A percentile compares a stretch with the other conserved stretches of the same genome.
phyloP scores from a whole-genome alignment of 371 early-diverging fungal species.

The Mucor racemosus region DNA sequence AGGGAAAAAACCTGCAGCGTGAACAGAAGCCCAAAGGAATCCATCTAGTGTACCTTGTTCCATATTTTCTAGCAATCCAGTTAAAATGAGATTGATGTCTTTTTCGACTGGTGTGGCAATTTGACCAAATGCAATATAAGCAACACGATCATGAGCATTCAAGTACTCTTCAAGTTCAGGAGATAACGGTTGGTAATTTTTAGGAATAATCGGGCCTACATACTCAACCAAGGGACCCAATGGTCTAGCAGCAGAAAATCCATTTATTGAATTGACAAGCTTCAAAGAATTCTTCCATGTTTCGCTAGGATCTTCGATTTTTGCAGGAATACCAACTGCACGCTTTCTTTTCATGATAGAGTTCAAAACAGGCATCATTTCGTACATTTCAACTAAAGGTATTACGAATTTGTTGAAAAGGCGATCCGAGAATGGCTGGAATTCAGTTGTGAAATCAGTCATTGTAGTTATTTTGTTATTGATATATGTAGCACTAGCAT shows the following conservation, averaged over 20 bases:
- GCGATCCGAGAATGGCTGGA: neutral
- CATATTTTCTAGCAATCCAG: constrained; percentile 23
- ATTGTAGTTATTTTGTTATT: neutral
- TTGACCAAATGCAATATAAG: constrained; percentile 50
- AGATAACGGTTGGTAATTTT: constrained; percentile 21
- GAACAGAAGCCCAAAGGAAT: constrained; percentile 34
- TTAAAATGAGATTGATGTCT: constrained; percentile 25
- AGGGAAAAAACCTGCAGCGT: constrained; percentile 17
- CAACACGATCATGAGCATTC: constrained; percentile 27
- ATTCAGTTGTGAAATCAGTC: constrained; percentile 9
- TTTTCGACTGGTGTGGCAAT: constrained; percentile 19
- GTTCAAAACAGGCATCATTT: neutral
- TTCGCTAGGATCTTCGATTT: neutral
- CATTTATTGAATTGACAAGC: constrained; percentile 31
- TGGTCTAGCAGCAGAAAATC: constrained; percentile 31
- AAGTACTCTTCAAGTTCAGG: constrained; percentile 20
- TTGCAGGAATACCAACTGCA: neutral
- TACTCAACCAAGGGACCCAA: constrained; percentile 37
- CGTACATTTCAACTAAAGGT: neutral
- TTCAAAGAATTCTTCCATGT: constrained; percentile 23
- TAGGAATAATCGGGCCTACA: constrained; percentile 38
- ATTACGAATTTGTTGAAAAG: constrained; percentile 4
- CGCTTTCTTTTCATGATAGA: neutral
- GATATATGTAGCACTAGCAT: constrained; percentile 13
- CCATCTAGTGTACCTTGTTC: constrained; percentile 32